Percentiles rank a stretch among this genome's conserved stretches.
phyloP scores from a whole-genome alignment of 2,329 filamentous ascomycete genomes.

The Penicillium freii region DNA sequence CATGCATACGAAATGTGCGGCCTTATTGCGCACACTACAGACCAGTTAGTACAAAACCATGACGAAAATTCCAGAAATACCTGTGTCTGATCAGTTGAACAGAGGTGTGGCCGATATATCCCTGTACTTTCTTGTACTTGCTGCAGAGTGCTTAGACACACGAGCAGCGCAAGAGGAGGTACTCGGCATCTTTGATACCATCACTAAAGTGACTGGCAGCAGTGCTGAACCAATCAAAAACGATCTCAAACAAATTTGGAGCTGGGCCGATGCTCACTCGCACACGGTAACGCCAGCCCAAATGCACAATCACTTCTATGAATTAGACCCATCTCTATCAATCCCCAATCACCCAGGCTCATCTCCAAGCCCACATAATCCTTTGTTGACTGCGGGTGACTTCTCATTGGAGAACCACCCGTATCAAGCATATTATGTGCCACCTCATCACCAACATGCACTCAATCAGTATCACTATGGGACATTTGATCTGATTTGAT shows the following conservation, averaged over 20 bases:
- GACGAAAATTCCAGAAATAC: not conserved
- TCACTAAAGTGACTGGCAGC: conserved; percentile 76
- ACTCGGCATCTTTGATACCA: conserved; percentile 70
- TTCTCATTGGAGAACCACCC: conserved; percentile 77
- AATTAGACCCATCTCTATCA: conserved; percentile 23
- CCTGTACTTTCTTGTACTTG: conserved; percentile 74
- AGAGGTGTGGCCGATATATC: conserved; percentile 74
- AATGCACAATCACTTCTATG: conserved; percentile 21
- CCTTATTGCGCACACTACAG: conserved; percentile 80
- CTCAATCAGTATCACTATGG: conserved; percentile 28
- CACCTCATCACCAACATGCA: conserved; percentile 54
- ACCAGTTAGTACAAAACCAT: conserved; percentile 52
- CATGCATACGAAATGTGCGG: conserved; percentile 86
- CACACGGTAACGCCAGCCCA: conserved; percentile 23
- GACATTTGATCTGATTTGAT: conserved; percentile 8
- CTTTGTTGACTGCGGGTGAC: conserved; percentile 68
- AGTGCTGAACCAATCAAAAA: conserved; percentile 68
- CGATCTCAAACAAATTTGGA: conserved; percentile 74
- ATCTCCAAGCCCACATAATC: conserved; percentile 61
- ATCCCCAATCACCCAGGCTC: conserved; percentile 34
- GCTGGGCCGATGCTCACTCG: conserved; percentile 56
- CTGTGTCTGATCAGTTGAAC: not conserved
- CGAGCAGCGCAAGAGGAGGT: conserved; percentile 77
- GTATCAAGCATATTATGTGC: conserved; percentile 77
- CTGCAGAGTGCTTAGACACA: conserved; percentile 68